Base-by-base conservation (phyloP, 371 early-diverging fungal species). In the Syncephalastrum contaminatum region DNA sequence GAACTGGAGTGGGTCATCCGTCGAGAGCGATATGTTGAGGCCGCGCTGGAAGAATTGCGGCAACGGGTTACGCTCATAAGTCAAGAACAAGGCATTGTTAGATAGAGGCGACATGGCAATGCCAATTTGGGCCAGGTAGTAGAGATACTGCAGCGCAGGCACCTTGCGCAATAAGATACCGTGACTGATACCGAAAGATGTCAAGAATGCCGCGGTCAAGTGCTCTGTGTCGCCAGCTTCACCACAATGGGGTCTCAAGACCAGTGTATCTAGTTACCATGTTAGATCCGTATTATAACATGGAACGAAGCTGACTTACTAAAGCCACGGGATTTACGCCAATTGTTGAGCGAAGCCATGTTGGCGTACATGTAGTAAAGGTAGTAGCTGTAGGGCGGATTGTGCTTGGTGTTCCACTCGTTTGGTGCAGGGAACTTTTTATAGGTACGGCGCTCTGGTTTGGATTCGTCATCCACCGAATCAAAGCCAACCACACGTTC, bases 141-240 rank as follows among this genome's bases (percentile, higher is more conserved):
- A 95, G 69, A 99, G 83, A 66, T 99, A 99, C 75, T 98, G 97
- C 48, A 99, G 72, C 0, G 92, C 97, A 12, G 97, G 97, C 1
- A 96, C 97, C 63, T 99, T 99, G 43, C 99, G 87, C 36, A 99
- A 73, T 16, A 97, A 70, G 53, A 99, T 97, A 51, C 99, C 99
- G 73, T 99, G 99, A 56, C 83, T 87, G 71, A 99, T 99, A 55
- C 88, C 83, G 62, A 91, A 88, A 4, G 97, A 88, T 0, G 95
- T 89, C 48, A 99, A 73, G 70, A 96, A 99, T 2, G 97, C 91
- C 1, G 92, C 85, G 0, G 95, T 87, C 75, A 99, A 72, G 65
- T 99, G 97, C 47, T 98, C 99, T 4, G 96, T 91, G 63, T 98
- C 97, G 21, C 99, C 99, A 16, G 97, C 96, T 72, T 99, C 99